phyloP scores from a whole-genome alignment of 768 basidiomycete species.

The Mycena leptocephala region DNA sequence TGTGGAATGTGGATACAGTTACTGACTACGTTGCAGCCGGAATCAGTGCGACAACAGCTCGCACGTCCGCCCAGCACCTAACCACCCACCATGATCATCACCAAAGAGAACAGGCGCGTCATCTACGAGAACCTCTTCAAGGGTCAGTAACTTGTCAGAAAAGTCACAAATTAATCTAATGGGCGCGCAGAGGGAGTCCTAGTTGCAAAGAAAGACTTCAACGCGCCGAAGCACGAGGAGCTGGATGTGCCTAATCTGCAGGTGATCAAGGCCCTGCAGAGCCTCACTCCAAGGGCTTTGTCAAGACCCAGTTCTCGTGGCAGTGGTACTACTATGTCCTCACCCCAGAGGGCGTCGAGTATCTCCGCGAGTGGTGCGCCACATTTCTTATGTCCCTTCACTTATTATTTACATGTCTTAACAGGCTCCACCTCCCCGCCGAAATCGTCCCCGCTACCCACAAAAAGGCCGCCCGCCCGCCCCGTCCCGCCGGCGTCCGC shows the following conservation, averaged over 20 bases:
- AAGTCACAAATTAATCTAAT: background rate
- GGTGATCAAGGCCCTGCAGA: slow-evolving; percentile 82
- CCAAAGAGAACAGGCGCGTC: slow-evolving; percentile 93
- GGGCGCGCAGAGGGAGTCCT: slow-evolving; percentile 89
- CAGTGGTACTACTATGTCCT: slow-evolving; percentile 99
- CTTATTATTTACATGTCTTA: too few species aligned
- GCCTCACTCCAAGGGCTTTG: slow-evolving; percentile 84
- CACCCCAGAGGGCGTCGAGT: slow-evolving; percentile 97
- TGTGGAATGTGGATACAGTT: background rate
- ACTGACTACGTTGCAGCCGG: slow-evolving; percentile 13
- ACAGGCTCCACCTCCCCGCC: slow-evolving; percentile 93
- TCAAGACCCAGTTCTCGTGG: slow-evolving; percentile 99
- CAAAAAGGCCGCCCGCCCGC: slow-evolving; percentile 94
- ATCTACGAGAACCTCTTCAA: slow-evolving; percentile 99
- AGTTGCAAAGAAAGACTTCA: slow-evolving; percentile 99
- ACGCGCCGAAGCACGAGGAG: slow-evolving; percentile 97
- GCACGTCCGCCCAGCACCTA: slow-evolving; percentile 26
- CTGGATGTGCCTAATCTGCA: slow-evolving; percentile 80
- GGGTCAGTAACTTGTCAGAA: slow-evolving; percentile 68
- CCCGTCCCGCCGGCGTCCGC: slow-evolving; percentile 85
- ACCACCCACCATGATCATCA: slow-evolving; percentile 90
- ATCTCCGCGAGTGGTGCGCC: slow-evolving; percentile 91
- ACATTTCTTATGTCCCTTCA: too few species aligned
- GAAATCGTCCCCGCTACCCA: slow-evolving; percentile 99
- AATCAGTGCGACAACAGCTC: slow-evolving; percentile 31